Evolutionary conservation across 2,329 filamentous ascomycete genomes (phyloP).

Genomic region (Exophiala sp.): DNA sequence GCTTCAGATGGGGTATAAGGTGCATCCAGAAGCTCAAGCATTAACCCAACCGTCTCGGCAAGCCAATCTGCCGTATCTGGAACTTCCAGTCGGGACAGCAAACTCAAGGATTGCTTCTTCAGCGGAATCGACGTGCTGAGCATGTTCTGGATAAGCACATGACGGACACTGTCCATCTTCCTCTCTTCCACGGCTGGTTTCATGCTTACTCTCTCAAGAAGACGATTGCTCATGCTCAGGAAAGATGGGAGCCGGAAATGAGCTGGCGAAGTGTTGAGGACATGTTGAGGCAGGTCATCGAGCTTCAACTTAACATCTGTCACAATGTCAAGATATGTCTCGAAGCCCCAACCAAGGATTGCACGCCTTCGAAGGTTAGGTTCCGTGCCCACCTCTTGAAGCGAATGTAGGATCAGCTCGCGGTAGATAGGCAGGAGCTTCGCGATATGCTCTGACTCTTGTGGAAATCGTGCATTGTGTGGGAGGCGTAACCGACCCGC

Average conservation of each 20-base stretch:
- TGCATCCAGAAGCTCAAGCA: constrained; percentile 76
- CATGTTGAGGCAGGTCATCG: not conserved
- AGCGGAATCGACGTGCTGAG: constrained; percentile 71
- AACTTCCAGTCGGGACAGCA: constrained; percentile 62
- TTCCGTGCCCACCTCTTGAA: constrained; percentile 2
- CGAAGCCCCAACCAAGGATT: constrained; percentile 20
- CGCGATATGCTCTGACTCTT: not conserved
- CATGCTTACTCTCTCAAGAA: constrained; percentile 30
- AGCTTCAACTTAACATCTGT: not conserved
- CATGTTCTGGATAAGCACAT: constrained; percentile 67
- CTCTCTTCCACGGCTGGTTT: constrained; percentile 57
- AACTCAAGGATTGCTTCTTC: constrained; percentile 67
- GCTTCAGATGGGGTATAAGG: constrained; percentile 72
- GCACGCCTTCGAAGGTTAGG: constrained; percentile 12
- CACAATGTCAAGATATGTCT: constrained; percentile 15
- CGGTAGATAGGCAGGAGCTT: constrained; percentile 4
- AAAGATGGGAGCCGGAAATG: constrained; percentile 58
- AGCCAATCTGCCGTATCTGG: constrained; percentile 43
- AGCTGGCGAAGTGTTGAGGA: constrained; percentile 4
- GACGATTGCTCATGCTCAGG: constrained; percentile 49
- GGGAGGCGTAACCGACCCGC: constrained; percentile 13
- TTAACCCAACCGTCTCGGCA: constrained; percentile 55
- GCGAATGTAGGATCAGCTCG: constrained; percentile 1
- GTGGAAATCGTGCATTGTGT: constrained; percentile 6
- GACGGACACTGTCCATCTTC: constrained; percentile 50